Percentiles rank a stretch among this genome's conserved stretches.
phyloP scores from a whole-genome alignment of 805 yeast species.

The Dipodascus geniculatus region DNA sequence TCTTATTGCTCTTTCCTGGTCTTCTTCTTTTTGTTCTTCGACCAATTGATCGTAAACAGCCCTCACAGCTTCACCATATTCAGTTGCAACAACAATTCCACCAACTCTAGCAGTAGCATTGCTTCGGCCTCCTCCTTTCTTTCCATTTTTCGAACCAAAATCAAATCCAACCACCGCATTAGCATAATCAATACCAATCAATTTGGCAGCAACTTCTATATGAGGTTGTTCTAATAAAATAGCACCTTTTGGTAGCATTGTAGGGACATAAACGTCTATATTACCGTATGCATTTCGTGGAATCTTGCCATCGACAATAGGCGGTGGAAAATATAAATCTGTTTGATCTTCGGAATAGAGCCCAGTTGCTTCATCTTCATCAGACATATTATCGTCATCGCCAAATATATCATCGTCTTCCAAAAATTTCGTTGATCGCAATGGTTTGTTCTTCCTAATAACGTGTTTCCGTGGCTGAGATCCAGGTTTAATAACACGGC shows the following conservation, averaged over 20 bases:
- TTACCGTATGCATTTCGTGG: constrained; percentile 74
- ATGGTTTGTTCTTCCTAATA: constrained; percentile 21
- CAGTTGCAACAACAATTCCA: constrained; percentile 65
- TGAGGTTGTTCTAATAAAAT: constrained; percentile 39
- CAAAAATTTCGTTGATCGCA: constrained; percentile 10
- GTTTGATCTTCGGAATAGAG: constrained; percentile 76
- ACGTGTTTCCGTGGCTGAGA: constrained; percentile 47
- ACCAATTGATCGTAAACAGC: constrained; percentile 37
- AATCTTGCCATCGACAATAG: constrained; percentile 52
- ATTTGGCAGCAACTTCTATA: constrained; percentile 59
- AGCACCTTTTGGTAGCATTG: constrained; percentile 81
- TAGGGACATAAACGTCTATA: constrained; percentile 62
- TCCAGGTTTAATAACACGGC: constrained; percentile 64
- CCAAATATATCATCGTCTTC: constrained; percentile 17
- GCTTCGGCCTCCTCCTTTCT: constrained; percentile 21
- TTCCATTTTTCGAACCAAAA: constrained; percentile 30
- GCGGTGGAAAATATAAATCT: constrained; percentile 53
- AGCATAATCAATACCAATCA: constrained; percentile 66
- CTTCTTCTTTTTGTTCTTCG: constrained; percentile 38
- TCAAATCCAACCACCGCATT: constrained; percentile 83
- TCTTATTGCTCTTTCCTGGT: constrained; percentile 33
- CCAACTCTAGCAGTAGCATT: constrained; percentile 51
- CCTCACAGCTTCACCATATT: constrained; percentile 47
- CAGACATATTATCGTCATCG: constrained; percentile 27
- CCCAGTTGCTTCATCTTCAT: constrained; percentile 41